Conservation (phyloP, 2,329 filamentous ascomycete genomes). For the Thermochaetoides dissita region DNA sequence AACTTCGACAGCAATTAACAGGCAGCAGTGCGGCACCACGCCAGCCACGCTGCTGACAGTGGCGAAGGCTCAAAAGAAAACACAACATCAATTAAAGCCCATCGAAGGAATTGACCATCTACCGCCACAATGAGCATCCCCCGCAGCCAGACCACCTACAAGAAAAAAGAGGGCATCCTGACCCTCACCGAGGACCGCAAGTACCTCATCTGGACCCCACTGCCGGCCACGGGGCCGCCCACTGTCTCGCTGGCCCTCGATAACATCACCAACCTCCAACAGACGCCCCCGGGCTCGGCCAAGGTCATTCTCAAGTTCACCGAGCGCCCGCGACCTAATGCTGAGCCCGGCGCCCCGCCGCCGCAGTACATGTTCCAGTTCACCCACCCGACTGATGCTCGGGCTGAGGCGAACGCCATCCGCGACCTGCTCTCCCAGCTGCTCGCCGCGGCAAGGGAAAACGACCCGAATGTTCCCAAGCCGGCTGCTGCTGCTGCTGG, state of each 20-base stretch:
- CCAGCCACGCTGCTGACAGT: too few species aligned
- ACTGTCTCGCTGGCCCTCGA: slow-evolving; percentile 55
- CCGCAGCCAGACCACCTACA: slow-evolving; percentile 62
- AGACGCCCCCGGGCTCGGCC: slow-evolving; percentile 72
- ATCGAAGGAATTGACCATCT: too few species aligned
- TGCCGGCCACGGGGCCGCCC: slow-evolving; percentile 46
- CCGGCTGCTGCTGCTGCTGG: slow-evolving; percentile 26
- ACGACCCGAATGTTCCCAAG: slow-evolving; percentile 36
- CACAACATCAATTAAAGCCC: too few species aligned
- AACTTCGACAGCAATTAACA: too few species aligned
- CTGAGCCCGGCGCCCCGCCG: slow-evolving; percentile 28
- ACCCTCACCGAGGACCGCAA: slow-evolving; percentile 59
- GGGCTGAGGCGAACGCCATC: slow-evolving; percentile 70
- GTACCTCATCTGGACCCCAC: slow-evolving; percentile 69
- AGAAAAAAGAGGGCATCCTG: slow-evolving; percentile 87
- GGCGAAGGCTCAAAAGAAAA: too few species aligned
- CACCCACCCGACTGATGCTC: slow-evolving; percentile 60
- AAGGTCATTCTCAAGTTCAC: slow-evolving; percentile 95
- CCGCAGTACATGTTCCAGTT: slow-evolving; percentile 77
- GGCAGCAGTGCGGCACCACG: too few species aligned
- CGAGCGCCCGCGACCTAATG: slow-evolving; percentile 44
- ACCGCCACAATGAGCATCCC: slow-evolving; percentile 25
- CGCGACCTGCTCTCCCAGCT: slow-evolving; percentile 68
- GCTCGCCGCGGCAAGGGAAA: slow-evolving; percentile 54
- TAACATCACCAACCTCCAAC: slow-evolving; percentile 84